These are phyloP conservation scores for Kalmusia sp. DNA, from an alignment of 2,329 filamentous ascomycete species.

Conservation along the genomic window DNA sequence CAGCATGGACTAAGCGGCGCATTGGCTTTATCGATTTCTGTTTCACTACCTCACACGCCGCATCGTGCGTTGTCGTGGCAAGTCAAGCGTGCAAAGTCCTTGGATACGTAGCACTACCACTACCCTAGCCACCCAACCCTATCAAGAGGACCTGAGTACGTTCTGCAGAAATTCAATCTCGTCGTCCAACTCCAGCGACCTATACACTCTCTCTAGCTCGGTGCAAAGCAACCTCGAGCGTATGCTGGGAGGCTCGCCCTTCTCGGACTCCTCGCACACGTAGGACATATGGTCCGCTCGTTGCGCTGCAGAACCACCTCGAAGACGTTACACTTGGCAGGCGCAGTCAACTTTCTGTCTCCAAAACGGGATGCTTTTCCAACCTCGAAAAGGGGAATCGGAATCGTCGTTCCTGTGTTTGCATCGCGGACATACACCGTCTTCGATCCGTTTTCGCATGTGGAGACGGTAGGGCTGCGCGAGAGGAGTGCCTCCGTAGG, in stretches of 20 bases:
- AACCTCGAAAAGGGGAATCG: conserved; percentile 25
- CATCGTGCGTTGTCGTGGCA: background rate
- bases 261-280: conserved; percentile 27
- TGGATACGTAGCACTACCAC: too few species aligned
- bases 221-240: conserved; percentile 31
- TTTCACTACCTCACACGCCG: background rate
- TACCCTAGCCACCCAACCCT: conserved; percentile 6
- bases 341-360: conserved; percentile 13
- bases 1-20: too few species aligned
- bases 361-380: conserved; percentile 27
- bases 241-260: conserved; percentile 30
- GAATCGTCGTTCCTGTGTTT: conserved; percentile 21
- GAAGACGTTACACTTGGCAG: conserved; percentile 30
- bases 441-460: conserved; percentile 7
- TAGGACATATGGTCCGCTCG: conserved; percentile 30
- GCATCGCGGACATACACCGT: conserved; percentile 16
- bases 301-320: conserved; percentile 32
- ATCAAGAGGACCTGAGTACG: too few species aligned
- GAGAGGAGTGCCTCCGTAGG: conserved; percentile 8
- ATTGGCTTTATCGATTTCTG: background rate
- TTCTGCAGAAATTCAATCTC: too few species aligned
- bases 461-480: background rate
- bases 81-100: too few species aligned
- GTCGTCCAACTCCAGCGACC: conserved; percentile 4
- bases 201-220: conserved; percentile 25